Percentiles rank a stretch among this genome's conserved stretches.
These are phyloP conservation scores for Hura crepitans DNA, from an alignment of 441 rosid genomes.

Conservation along the genomic window DNA sequence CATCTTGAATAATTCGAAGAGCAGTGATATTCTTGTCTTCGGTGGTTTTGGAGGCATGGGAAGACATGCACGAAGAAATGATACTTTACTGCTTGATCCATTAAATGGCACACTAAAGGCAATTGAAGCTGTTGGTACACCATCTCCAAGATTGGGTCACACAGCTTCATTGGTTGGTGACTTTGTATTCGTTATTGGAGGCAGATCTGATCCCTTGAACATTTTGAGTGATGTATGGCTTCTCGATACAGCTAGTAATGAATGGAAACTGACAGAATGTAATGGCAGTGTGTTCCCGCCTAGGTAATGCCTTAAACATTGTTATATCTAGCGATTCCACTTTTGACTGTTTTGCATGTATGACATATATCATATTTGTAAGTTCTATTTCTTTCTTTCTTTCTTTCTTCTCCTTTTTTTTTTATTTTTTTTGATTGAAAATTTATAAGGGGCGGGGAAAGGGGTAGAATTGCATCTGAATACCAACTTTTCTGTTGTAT, in stretches of 20 bases:
- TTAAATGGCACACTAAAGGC: conserved; percentile 41
- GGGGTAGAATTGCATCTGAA: no score
- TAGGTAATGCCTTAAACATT: conserved; percentile 42
- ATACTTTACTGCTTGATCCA: conserved; percentile 60
- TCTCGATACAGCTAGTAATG: conserved; percentile 38
- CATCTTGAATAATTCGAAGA: conserved; percentile 29
- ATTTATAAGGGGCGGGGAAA: no score
- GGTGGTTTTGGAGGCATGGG: conserved; percentile 97
- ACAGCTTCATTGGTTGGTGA: conserved; percentile 68
- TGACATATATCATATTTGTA: background rate
- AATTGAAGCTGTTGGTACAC: conserved; percentile 40
- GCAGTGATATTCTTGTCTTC: conserved; percentile 46
- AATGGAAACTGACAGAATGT: conserved; percentile 61
- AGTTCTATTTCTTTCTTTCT: background rate
- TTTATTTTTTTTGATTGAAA: no score
- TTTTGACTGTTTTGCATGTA: background rate
- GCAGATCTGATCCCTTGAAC: conserved; percentile 73
- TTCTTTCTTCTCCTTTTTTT: no score
- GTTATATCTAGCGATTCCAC: conserved; percentile 1
- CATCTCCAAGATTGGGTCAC: conserved; percentile 82
- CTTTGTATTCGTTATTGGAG: conserved; percentile 69
- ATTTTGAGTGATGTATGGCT: conserved; percentile 78
- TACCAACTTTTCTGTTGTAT: background rate
- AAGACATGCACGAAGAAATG: conserved; percentile 82
- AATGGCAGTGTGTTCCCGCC: conserved; percentile 56